Evolutionary conservation across 345 rosid species (phyloP).

Genomic region (Populus deltoides): DNA sequence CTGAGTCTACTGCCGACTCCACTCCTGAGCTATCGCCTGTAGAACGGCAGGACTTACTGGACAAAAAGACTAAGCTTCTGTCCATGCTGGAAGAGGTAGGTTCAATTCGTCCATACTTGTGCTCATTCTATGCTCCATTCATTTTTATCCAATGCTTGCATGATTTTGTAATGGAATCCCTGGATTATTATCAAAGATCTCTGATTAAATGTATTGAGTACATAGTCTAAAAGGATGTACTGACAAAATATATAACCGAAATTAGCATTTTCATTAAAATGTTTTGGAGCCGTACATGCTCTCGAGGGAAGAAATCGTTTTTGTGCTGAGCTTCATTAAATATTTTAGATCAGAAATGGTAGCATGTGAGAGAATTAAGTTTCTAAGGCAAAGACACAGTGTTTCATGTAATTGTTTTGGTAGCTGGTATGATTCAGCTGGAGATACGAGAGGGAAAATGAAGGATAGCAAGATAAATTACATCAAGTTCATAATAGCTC

Average conservation of each 20-base stretch:
- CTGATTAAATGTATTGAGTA: not conserved
- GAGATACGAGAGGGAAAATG: not conserved
- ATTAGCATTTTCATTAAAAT: not conserved
- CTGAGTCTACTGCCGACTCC: conserved; percentile 34
- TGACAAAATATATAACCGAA: not conserved
- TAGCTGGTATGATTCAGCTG: not conserved
- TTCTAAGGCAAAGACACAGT: not conserved
- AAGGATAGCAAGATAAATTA: not conserved
- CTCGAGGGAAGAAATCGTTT: not conserved
- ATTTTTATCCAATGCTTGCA: not conserved
- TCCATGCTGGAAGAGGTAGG: conserved; percentile 82
- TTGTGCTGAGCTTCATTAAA: not conserved
- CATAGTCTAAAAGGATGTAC: not conserved
- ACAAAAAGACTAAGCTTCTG: conserved; percentile 71
- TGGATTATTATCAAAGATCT: not conserved
- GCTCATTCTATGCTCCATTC: not conserved
- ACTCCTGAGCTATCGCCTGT: conserved; percentile 54
- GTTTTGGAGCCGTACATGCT: not conserved
- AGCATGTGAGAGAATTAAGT: not conserved
- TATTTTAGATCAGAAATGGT: not conserved
- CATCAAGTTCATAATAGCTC: not conserved
- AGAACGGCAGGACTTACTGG: conserved; percentile 71
- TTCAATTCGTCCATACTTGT: not conserved
- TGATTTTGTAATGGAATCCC: not conserved
- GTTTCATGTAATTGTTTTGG: not conserved